phyloP scores from a whole-genome alignment of 2,329 filamentous ascomycete species.

The Neofusicoccum kwambonambiense region DNA sequence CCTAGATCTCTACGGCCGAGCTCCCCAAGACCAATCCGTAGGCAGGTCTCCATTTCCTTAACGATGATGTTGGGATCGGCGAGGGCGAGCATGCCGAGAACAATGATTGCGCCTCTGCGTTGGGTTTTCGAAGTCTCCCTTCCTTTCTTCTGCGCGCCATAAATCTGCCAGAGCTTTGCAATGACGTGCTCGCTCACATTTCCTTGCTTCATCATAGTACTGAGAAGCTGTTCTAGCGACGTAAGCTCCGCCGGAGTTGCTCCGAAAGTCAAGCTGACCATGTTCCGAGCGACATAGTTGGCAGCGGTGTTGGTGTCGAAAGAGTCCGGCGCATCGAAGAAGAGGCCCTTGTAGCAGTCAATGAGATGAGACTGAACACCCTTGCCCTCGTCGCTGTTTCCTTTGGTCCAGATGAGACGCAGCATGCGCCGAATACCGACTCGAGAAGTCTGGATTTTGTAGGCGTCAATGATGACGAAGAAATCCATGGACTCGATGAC shows the following conservation, averaged over 20 bases:
- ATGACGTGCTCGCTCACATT: slow-evolving; percentile 83
- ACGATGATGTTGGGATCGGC: slow-evolving; percentile 92
- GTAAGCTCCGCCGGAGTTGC: slow-evolving; percentile 93
- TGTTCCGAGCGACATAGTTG: slow-evolving; percentile 94
- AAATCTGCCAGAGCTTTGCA: slow-evolving; percentile 94
- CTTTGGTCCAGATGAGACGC: slow-evolving; percentile 97
- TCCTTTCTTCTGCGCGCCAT: slow-evolving; percentile 79
- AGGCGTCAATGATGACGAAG: slow-evolving; percentile 91
- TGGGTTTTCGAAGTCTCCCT: slow-evolving; percentile 85
- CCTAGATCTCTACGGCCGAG: slow-evolving; percentile 80
- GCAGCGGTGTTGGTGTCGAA: slow-evolving; percentile 88
- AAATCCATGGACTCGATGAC: slow-evolving; percentile 99
- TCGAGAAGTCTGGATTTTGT: slow-evolving; percentile 92
- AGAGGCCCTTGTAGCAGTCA: slow-evolving; percentile 92
- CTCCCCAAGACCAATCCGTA: slow-evolving; percentile 81
- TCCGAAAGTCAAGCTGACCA: slow-evolving; percentile 97
- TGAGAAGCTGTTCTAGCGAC: slow-evolving; percentile 88
- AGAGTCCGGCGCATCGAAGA: slow-evolving; percentile 89
- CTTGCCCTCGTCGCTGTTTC: slow-evolving; percentile 98
- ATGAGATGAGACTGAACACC: slow-evolving; percentile 95
- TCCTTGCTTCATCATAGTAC: slow-evolving; percentile 95
- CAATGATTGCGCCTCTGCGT: slow-evolving; percentile 88
- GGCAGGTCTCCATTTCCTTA: slow-evolving; percentile 90
- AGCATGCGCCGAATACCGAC: slow-evolving; percentile 93
- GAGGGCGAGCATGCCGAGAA: slow-evolving; percentile 92